Evolutionary conservation across 805 yeast genomes (phyloP).

Genomic region (Lipomyces orientalis): DNA sequence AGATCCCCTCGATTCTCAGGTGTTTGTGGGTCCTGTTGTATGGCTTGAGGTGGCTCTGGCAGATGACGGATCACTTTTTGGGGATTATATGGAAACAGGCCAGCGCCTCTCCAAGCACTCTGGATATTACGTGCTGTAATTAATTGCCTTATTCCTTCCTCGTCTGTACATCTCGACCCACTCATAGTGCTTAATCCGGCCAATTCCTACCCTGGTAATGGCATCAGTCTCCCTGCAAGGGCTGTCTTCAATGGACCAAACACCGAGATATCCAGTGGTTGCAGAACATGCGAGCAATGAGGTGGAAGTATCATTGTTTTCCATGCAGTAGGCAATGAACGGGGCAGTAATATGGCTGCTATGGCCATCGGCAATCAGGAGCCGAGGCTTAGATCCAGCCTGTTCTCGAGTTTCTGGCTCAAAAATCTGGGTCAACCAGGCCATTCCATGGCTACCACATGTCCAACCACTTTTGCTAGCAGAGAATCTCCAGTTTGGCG

Average conservation of each 20-base stretch:
- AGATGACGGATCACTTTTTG: neutral
- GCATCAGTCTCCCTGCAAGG: neutral
- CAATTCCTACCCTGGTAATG: neutral
- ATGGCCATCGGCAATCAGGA: too few species aligned
- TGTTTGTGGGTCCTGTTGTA: neutral
- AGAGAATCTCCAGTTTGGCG: slow-evolving; percentile 1
- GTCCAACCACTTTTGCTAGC: slow-evolving; percentile 3
- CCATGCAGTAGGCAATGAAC: slow-evolving; percentile 5
- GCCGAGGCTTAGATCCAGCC: neutral
- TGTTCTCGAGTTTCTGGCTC: slow-evolving; percentile 1
- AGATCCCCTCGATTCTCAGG: neutral
- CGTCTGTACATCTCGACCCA: neutral
- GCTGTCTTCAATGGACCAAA: too few species aligned
- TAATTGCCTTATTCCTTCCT: slow-evolving; percentile 2
- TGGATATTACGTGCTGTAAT: neutral
- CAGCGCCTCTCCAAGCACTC: neutral
- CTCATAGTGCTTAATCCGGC: neutral
- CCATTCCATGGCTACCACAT: neutral
- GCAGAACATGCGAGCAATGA: too few species aligned
- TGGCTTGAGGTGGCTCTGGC: neutral
- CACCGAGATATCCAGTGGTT: too few species aligned
- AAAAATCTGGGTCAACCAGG: slow-evolving; percentile 4
- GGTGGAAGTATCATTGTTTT: neutral
- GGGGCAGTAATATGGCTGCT: too few species aligned
- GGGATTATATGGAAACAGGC: slow-evolving; percentile 1